Percentiles rank a stretch among this genome's conserved stretches.
Evolutionary conservation across 768 basidiomycete species (phyloP).

Genomic region (Tylopilus rubrobrunneus): DNA sequence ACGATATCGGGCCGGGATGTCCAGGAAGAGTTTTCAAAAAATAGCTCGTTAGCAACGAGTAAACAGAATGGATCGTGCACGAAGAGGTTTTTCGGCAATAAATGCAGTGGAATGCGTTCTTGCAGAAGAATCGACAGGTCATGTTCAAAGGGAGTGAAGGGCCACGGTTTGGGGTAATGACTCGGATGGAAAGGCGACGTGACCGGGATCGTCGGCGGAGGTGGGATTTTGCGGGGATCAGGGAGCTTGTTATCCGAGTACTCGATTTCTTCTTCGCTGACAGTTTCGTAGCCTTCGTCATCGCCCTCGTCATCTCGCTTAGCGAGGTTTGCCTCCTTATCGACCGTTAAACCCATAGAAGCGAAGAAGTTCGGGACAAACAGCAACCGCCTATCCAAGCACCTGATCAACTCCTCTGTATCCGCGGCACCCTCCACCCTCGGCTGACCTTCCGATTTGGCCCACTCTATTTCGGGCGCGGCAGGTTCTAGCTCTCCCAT

Average conservation of each 20-base stretch:
- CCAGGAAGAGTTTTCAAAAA: slow-evolving; percentile 21
- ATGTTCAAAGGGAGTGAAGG: slow-evolving; percentile 35
- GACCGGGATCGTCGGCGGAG: slow-evolving; percentile 7
- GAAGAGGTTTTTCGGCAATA: slow-evolving; percentile 39
- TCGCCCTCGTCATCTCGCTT: too few species aligned
- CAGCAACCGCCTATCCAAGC: neutral
- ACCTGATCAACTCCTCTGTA: slow-evolving; percentile 15
- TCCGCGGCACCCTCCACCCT: slow-evolving; percentile 12
- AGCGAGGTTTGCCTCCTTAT: neutral
- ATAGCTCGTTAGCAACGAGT: slow-evolving; percentile 18
- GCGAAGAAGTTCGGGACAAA: neutral
- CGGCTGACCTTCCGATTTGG: slow-evolving; percentile 22
- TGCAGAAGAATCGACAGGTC: slow-evolving; percentile 28
- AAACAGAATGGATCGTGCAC: slow-evolving; percentile 43
- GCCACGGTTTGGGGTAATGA: slow-evolving; percentile 41
- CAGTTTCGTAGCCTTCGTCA: too few species aligned
- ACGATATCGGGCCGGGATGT: slow-evolving; percentile 28
- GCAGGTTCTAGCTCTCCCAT: slow-evolving; percentile 18
- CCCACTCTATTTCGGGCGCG: slow-evolving; percentile 18
- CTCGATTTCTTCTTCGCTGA: too few species aligned
- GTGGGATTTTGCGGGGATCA: neutral
- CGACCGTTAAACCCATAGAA: too few species aligned
- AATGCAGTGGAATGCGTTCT: slow-evolving; percentile 31
- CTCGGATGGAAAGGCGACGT: slow-evolving; percentile 30
- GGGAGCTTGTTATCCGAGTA: too few species aligned